phyloP scores from a whole-genome alignment of 2,329 filamentous ascomycete genomes.

The Arthrobotrys megalospora region DNA sequence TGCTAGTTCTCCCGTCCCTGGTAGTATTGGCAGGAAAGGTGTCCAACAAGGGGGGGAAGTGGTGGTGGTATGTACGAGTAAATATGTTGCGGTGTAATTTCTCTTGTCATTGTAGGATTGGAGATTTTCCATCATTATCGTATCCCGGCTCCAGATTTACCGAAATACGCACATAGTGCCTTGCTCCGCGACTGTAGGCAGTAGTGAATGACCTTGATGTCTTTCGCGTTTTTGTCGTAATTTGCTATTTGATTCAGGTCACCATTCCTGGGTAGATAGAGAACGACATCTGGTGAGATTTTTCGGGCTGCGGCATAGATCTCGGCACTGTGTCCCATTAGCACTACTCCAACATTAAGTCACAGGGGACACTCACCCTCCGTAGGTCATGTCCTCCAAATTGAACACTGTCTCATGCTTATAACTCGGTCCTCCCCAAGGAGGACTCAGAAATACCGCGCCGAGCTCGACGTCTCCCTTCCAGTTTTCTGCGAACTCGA shows the following conservation, averaged over 20 bases:
- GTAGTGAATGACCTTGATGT: constrained; percentile 86
- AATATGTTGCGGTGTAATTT: neutral
- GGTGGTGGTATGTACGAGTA: neutral
- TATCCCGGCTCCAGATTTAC: constrained; percentile 39
- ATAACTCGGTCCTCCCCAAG: constrained; percentile 81
- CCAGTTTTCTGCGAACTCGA: constrained; percentile 73
- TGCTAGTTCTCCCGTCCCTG: neutral
- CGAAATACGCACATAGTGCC: constrained; percentile 58
- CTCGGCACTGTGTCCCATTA: constrained; percentile 72
- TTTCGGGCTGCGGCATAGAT: constrained; percentile 74
- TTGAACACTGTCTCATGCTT: constrained; percentile 81
- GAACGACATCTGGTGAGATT: constrained; percentile 73
- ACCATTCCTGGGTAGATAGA: constrained; percentile 89
- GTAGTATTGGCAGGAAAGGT: neutral
- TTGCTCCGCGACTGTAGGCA: constrained; percentile 73
- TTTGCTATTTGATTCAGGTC: constrained; percentile 83
- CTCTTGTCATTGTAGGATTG: neutral
- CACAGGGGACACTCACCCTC: constrained; percentile 31
- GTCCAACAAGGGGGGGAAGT: neutral
- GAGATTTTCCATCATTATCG: constrained; percentile 2
- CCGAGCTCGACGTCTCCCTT: constrained; percentile 69
- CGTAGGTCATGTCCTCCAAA: constrained; percentile 80
- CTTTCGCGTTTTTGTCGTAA: constrained; percentile 69
- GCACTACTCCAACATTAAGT: neutral
- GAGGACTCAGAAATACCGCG: constrained; percentile 72